Percentiles rank a stretch among this genome's conserved stretches.
phyloP scores from a whole-genome alignment of 306 rosid species.

The Cicer bijugum region DNA sequence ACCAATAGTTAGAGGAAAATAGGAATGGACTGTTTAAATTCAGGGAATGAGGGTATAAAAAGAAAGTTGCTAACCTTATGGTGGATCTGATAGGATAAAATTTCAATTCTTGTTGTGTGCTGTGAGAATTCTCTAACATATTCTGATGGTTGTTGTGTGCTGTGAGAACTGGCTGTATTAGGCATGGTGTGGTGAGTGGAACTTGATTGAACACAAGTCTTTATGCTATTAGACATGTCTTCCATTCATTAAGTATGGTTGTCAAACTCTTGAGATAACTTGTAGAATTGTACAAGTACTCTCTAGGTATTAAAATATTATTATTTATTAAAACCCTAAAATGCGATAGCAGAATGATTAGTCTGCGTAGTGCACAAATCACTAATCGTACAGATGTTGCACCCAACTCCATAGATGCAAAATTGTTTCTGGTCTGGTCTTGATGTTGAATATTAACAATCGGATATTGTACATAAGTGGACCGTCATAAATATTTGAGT shows the following conservation, averaged over 20 bases:
- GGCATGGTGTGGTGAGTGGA: neutral
- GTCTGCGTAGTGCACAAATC: neutral
- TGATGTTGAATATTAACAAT: conserved; percentile 6
- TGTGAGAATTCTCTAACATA: neutral
- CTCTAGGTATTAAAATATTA: neutral
- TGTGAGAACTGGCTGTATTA: conserved; percentile 22
- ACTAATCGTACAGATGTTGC: neutral
- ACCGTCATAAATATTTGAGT: too few relatives aligned
- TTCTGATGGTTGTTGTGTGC: conserved; percentile 31
- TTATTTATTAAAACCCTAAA: neutral
- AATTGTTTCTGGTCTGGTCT: neutral
- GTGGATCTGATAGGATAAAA: neutral
- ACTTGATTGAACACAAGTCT: conserved; percentile 29
- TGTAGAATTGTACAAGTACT: neutral
- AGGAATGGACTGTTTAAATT: conserved; percentile 16
- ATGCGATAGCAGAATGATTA: neutral
- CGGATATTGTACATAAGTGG: neutral
- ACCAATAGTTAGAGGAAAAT: neutral
- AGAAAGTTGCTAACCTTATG: neutral
- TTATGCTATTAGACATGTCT: neutral
- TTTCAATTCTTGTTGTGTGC: neutral
- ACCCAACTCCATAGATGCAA: neutral
- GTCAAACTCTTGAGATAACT: neutral
- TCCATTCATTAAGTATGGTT: neutral
- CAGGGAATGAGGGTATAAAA: neutral